A percentile compares a stretch with the other conserved stretches of the same genome.
Evolutionary conservation across 768 basidiomycete genomes (phyloP).

Genomic region (Neoboletus brunneissimus): DNA sequence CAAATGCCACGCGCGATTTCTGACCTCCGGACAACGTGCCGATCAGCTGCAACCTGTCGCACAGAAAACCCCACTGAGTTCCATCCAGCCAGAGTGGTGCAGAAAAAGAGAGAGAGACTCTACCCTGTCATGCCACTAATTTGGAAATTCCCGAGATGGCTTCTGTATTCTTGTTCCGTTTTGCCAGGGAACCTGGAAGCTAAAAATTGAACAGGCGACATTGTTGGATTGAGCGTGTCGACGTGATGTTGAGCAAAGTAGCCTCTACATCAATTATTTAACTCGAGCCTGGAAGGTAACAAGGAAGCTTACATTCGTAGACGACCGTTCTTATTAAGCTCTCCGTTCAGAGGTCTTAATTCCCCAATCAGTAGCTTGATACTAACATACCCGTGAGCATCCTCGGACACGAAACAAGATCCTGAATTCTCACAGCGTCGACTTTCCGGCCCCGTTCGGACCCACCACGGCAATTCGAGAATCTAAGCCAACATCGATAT

Average conservation of each 20-base stretch:
- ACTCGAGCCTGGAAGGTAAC: neutral
- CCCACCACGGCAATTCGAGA: slow-evolving; percentile 94
- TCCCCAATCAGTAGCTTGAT: slow-evolving; percentile 65
- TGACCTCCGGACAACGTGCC: slow-evolving; percentile 94
- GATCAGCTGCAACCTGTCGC: slow-evolving; percentile 72
- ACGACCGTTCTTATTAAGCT: slow-evolving; percentile 88
- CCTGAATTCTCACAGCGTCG: slow-evolving; percentile 64
- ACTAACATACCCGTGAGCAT: slow-evolving; percentile 37
- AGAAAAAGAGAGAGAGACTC: slow-evolving; percentile 12
- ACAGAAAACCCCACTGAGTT: neutral
- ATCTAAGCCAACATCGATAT: slow-evolving; percentile 93
- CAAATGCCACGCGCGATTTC: slow-evolving; percentile 93
- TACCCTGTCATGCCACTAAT: slow-evolving; percentile 95
- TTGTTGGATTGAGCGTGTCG: slow-evolving; percentile 76
- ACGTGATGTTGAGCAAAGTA: slow-evolving; percentile 97
- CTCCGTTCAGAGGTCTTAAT: slow-evolving; percentile 46
- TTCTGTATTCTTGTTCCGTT: slow-evolving; percentile 93
- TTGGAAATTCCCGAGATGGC: slow-evolving; percentile 95
- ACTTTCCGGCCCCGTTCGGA: slow-evolving; percentile 95
- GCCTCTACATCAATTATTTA: slow-evolving; percentile 45
- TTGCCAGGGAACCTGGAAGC: slow-evolving; percentile 91
- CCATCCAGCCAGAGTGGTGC: neutral
- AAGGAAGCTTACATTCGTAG: slow-evolving; percentile 69
- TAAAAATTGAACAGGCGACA: slow-evolving; percentile 94
- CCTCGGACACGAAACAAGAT: neutral